Evolutionary conservation across 2,329 filamentous ascomycete species (phyloP).

Genomic region (Stagonosporopsis chrysanthemi): DNA sequence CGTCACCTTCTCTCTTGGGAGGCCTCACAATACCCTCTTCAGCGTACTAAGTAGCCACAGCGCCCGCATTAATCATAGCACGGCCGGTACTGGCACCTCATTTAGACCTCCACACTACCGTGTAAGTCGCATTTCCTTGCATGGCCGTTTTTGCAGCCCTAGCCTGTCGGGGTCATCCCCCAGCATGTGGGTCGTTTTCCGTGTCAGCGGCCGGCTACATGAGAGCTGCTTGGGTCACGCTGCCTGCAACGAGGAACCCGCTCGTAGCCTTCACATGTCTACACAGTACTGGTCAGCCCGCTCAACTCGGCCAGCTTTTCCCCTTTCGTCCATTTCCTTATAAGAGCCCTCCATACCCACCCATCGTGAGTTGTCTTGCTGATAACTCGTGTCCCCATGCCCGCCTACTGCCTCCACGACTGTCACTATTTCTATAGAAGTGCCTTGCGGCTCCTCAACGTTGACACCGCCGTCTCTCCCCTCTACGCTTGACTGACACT

Average conservation of each 20-base stretch:
- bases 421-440: constrained; percentile 95
- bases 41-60: constrained; percentile 36
- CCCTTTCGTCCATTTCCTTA: constrained; percentile 46
- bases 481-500: constrained; percentile 70
- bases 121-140: constrained; percentile 40
- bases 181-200: constrained; percentile 43
- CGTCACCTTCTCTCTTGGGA: constrained; percentile 22
- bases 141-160: constrained; percentile 13
- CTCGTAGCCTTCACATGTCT: constrained; percentile 47
- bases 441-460: constrained; percentile 83
- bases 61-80: constrained; percentile 38
- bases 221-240: constrained; percentile 33
- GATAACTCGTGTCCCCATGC: constrained; percentile 63
- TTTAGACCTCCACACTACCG: constrained; percentile 33
- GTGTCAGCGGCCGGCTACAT: constrained; percentile 41
- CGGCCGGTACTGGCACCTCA: constrained; percentile 22
- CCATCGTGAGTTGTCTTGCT: constrained; percentile 22
- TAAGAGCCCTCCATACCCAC: constrained; percentile 37
- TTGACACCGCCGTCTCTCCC: constrained; percentile 79
- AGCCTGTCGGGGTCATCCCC: constrained; percentile 36
- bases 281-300: constrained; percentile 16
- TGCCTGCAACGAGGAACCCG: constrained; percentile 39
- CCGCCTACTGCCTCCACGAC: constrained; percentile 81
- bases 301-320: constrained; percentile 32
- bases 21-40: constrained; percentile 13